Evolutionary conservation across 768 basidiomycete genomes (phyloP).

Genomic region (Mycena sanguinolenta): DNA sequence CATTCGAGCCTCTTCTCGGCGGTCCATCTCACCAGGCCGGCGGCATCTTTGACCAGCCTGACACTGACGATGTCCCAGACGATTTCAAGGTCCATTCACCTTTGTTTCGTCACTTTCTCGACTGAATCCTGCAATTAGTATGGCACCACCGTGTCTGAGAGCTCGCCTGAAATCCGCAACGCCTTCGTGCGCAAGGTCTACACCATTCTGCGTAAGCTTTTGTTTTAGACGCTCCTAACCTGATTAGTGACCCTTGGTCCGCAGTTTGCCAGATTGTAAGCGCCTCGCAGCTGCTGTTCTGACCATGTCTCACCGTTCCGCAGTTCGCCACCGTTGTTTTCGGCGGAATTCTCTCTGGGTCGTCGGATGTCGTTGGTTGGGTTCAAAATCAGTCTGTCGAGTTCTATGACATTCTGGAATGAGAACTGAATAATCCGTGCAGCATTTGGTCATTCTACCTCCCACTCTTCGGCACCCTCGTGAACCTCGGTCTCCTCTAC

Average conservation of each 20-base stretch:
- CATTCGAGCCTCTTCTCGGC: constrained; percentile 70
- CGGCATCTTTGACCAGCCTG: constrained; percentile 82
- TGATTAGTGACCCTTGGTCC: constrained; percentile 23
- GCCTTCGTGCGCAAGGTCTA: constrained; percentile 95
- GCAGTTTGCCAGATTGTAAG: constrained; percentile 84
- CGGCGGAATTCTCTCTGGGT: constrained; percentile 77
- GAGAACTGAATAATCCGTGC: background rate
- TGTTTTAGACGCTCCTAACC: constrained; percentile 5
- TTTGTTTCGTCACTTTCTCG: too few species aligned
- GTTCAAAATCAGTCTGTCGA: constrained; percentile 74
- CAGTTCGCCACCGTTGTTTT: constrained; percentile 85
- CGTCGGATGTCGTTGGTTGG: constrained; percentile 72
- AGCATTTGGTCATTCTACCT: constrained; percentile 88
- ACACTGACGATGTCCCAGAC: constrained; percentile 83
- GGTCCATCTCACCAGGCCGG: constrained; percentile 61
- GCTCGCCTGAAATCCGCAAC: constrained; percentile 80
- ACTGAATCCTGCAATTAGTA: constrained; percentile 61
- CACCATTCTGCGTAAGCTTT: constrained; percentile 82
- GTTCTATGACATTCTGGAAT: constrained; percentile 4
- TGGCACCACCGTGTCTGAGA: constrained; percentile 84
- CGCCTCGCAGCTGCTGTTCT: constrained; percentile 33
- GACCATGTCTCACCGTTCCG: constrained; percentile 4
- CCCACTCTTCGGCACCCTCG: constrained; percentile 81
- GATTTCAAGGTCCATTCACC: constrained; percentile 85
- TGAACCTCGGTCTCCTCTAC: constrained; percentile 85